Evolutionary conservation across 1,139 yeast genomes (phyloP).

Genomic region (Scheffersomyces quercinus): DNA sequence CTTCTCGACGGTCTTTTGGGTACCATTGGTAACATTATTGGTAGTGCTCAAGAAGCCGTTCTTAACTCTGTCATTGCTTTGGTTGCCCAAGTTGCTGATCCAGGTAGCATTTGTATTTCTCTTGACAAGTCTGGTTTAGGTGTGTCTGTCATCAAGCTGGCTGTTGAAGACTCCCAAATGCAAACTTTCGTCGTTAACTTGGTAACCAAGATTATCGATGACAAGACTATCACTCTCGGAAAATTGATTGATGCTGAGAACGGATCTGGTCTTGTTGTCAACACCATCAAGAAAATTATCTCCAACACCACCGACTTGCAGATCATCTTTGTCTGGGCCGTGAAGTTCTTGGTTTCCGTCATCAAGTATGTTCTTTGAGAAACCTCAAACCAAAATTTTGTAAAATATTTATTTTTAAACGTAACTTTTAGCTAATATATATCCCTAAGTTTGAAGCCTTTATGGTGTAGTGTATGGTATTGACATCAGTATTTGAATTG

Average conservation of each 20-base stretch:
- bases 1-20: constrained; percentile 5
- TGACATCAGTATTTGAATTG: too few species aligned
- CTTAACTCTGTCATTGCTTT: constrained; percentile 12
- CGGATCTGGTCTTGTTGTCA: constrained; percentile 11
- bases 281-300: constrained; percentile 11
- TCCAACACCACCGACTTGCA: constrained; percentile 10
- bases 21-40: constrained; percentile 4
- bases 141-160: constrained; percentile 22
- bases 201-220: constrained; percentile 17
- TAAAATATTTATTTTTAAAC: too few species aligned
- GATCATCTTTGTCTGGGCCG: constrained; percentile 3
- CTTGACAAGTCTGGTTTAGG: constrained; percentile 32
- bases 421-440: too few species aligned
- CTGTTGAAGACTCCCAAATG: constrained; percentile 21
- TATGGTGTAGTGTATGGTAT: too few species aligned
- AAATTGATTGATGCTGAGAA: constrained; percentile 12
- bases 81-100: constrained; percentile 16
- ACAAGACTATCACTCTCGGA: constrained; percentile 18
- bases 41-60: constrained; percentile 6
- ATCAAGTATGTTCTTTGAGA: too few species aligned
- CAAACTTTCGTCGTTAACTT: constrained; percentile 21
- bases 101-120: constrained; percentile 24
- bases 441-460: too few species aligned
- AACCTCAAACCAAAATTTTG: too few species aligned
- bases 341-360: not conserved